Evolutionary conservation across 495 filamentous ascomycete species (phyloP).

Genomic region (Aspergillus panamensis): DNA sequence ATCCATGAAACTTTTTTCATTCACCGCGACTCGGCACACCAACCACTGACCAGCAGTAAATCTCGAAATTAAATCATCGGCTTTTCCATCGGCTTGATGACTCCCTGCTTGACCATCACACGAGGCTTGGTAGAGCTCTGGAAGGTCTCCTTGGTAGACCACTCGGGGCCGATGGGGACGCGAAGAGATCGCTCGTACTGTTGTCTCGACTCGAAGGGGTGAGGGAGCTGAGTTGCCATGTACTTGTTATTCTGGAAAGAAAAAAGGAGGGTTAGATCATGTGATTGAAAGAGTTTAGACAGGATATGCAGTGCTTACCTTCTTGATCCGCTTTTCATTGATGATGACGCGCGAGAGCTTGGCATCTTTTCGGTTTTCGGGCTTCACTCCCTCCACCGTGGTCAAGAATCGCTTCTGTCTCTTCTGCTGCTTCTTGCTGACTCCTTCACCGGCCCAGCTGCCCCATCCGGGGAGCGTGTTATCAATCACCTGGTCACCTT

Average conservation of each 20-base stretch:
- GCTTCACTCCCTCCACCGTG: slow-evolving; percentile 72
- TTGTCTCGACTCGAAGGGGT: slow-evolving; percentile 76
- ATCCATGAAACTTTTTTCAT: neutral
- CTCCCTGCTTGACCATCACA: slow-evolving; percentile 86
- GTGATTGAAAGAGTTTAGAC: neutral
- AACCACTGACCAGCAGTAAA: slow-evolving; percentile 6
- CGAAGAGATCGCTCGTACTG: slow-evolving; percentile 91
- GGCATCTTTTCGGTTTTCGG: slow-evolving; percentile 73
- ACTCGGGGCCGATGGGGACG: slow-evolving; percentile 88
- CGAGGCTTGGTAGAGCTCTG: slow-evolving; percentile 87
- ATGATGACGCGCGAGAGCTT: slow-evolving; percentile 83
- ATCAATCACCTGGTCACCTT: slow-evolving; percentile 82
- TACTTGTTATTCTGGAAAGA: slow-evolving; percentile 73
- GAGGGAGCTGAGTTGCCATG: slow-evolving; percentile 74
- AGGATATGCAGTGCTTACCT: slow-evolving; percentile 58
- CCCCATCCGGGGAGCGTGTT: slow-evolving; percentile 92
- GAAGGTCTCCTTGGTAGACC: slow-evolving; percentile 90
- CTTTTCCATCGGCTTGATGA: slow-evolving; percentile 85
- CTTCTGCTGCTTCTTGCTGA: slow-evolving; percentile 62
- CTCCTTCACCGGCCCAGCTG: slow-evolving; percentile 77
- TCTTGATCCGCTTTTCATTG: slow-evolving; percentile 86
- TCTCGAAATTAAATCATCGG: slow-evolving; percentile 54
- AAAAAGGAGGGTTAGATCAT: slow-evolving; percentile 27
- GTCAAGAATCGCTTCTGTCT: slow-evolving; percentile 60
- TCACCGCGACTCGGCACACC: neutral